A percentile compares a stretch with the other conserved stretches of the same genome.
Evolutionary conservation across 1,139 yeast genomes (phyloP).

Genomic region (Arxiozyma bovina): DNA sequence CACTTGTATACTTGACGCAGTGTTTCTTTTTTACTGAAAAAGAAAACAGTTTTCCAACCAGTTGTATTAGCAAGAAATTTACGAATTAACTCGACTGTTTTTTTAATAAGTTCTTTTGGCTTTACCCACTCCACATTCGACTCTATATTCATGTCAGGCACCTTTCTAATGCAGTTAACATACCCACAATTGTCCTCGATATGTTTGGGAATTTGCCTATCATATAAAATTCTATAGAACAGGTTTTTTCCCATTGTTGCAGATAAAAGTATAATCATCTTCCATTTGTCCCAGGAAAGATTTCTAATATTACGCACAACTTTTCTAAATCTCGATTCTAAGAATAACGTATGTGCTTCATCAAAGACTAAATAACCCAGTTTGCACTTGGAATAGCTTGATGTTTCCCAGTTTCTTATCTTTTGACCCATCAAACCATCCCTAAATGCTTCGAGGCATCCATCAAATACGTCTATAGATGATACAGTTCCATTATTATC

Average conservation of each 20-base stretch:
- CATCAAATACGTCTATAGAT: not conserved
- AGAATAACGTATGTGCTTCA: not conserved
- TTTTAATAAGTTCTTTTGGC: not conserved
- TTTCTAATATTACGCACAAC: not conserved
- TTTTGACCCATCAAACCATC: not conserved
- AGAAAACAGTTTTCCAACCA: not conserved
- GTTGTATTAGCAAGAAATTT: not conserved
- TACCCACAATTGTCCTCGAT: not conserved
- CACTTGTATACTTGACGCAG: not conserved
- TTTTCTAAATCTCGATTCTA: not conserved
- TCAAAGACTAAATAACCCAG: not conserved
- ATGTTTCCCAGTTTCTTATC: not conserved
- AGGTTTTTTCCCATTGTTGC: not conserved
- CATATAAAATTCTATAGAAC: not conserved
- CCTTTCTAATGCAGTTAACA: not conserved
- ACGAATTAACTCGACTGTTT: not conserved
- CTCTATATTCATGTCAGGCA: not conserved
- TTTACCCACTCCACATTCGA: not conserved
- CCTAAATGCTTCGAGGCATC: not conserved
- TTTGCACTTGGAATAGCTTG: not conserved
- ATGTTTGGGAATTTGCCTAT: not conserved
- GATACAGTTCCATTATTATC: not conserved
- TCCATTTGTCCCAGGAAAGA: not conserved
- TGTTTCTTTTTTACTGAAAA: not conserved
- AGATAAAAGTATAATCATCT: not conserved